A percentile compares a stretch with the other conserved stretches of the same genome.
Conservation (phyloP, 371 early-diverging fungal genomes). For the Apophysomyces variabilis region DNA sequence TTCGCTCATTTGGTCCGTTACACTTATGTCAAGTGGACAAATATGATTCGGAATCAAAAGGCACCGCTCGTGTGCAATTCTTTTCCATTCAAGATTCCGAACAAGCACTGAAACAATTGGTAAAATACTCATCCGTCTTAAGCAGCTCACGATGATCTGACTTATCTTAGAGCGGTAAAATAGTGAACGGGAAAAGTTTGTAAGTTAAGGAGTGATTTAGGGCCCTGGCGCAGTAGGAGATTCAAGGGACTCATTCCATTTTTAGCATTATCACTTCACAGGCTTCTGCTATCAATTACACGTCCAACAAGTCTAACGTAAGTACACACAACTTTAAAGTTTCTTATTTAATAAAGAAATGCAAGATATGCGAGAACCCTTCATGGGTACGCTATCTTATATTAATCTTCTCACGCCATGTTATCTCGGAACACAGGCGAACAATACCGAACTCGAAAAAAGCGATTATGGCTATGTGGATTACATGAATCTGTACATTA, state of each 20-base stretch:
- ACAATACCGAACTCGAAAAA: constrained; percentile 17
- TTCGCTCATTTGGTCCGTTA: constrained; percentile 51
- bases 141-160: not conserved
- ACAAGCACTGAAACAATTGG: constrained; percentile 36
- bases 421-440: constrained; percentile 8
- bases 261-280: not conserved
- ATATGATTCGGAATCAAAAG: constrained; percentile 31
- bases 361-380: constrained; percentile 4
- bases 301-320: not conserved
- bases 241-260: constrained; percentile 13
- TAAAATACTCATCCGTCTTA: constrained; percentile 13
- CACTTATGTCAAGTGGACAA: constrained; percentile 33
- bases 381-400: constrained; percentile 10
- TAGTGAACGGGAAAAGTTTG: constrained; percentile 39
- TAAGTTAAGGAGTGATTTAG: constrained; percentile 26
- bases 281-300: not conserved
- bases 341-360: constrained; percentile 15
- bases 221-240: constrained; percentile 11
- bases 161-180: constrained; percentile 30
- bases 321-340: constrained; percentile 5
- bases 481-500: constrained; percentile 52
- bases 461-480: constrained; percentile 28
- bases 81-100: constrained; percentile 40
- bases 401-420: constrained; percentile 15
- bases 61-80: constrained; percentile 40